These are phyloP conservation scores for Xylaria acuta DNA, from an alignment of 495 filamentous ascomycete genomes.

Conservation along the genomic window DNA sequence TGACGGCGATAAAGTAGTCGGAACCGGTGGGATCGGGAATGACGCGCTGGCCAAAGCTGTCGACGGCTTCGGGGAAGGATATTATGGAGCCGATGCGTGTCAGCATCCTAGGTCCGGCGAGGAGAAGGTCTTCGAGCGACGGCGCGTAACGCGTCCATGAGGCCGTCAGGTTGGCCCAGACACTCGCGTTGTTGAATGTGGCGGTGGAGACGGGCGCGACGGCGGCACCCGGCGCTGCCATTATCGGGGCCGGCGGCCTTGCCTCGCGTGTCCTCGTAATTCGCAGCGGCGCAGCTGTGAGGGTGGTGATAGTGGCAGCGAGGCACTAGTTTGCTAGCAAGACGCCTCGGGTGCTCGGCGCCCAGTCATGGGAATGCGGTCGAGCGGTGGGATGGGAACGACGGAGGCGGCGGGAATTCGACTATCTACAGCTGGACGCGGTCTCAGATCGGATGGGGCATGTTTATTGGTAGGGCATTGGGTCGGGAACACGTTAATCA, in stretches of 20 bases:
- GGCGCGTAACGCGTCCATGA: conserved; percentile 53
- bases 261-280: not conserved
- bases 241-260: conserved; percentile 11
- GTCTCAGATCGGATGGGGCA: conserved; percentile 16
- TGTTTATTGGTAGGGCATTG: not conserved
- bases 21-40: conserved; percentile 64
- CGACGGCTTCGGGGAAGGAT: conserved; percentile 66
- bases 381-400: not conserved
- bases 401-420: not conserved
- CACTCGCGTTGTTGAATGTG: conserved; percentile 41
- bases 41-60: conserved; percentile 64
- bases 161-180: conserved; percentile 55
- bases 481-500: not conserved
- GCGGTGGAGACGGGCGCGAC: conserved; percentile 24
- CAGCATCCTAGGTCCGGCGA: conserved; percentile 67
- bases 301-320: not conserved
- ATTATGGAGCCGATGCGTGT: conserved; percentile 66
- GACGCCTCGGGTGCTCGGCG: conserved; percentile 15
- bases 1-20: conserved; percentile 43
- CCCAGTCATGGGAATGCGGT: not conserved
- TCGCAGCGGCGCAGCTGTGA: not conserved
- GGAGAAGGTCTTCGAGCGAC: conserved; percentile 61
- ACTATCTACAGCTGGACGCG: not conserved
- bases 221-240: conserved; percentile 39
- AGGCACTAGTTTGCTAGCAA: not conserved